Evolutionary conservation across 2,329 filamentous ascomycete genomes (phyloP), one percentile per base, ranked within the genome.

Genomic region (Colletotrichum simmondsii): DNA sequence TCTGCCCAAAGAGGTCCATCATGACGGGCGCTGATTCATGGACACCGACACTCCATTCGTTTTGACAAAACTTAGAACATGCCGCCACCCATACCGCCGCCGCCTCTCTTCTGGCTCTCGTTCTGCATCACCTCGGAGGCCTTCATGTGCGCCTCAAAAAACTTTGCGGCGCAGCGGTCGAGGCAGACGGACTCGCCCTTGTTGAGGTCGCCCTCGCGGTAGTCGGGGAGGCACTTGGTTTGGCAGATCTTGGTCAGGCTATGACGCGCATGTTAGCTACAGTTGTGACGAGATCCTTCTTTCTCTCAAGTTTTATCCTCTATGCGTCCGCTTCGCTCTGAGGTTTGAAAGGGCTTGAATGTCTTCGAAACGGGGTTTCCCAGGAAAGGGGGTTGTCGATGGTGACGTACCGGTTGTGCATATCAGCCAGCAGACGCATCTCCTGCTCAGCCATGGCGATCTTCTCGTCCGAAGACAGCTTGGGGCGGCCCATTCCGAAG

Each of bases 101-200:
- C 89, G 73, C 91, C 90, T 79, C 90, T 90, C 75, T 90, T 88
- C 80, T 91, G 90, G 61, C 94, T 94, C 85, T 97, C 94, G 76
- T 92, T 91, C 86, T 98, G 95, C 92, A 98, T 95, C 86, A 97
- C 94, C 86, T 98, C 95, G 80, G 94, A 96, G 73, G 98, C 94
- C 88, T 98, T 98, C 88, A 98, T 92, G 84, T 98, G 97, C 80
- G 98, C 95, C 79, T 98, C 96, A 86, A 99, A 98, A 88, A 98
- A 99, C 88, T 99, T 99, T 81, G 94, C 90, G 71, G 97, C 94
- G 86, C 97, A 99, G 80, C 97, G 94, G 87, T 99, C 97, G 78
- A 99, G 92, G 87, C 97, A 99, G 79, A 99, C 97, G 78, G 93
- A 95, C 86, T 99, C 97, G 89, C 95, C 97, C 88, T 99, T 99